Conservation (phyloP, 2,329 filamentous ascomycete genomes). For the Huntiella abstrusa region DNA sequence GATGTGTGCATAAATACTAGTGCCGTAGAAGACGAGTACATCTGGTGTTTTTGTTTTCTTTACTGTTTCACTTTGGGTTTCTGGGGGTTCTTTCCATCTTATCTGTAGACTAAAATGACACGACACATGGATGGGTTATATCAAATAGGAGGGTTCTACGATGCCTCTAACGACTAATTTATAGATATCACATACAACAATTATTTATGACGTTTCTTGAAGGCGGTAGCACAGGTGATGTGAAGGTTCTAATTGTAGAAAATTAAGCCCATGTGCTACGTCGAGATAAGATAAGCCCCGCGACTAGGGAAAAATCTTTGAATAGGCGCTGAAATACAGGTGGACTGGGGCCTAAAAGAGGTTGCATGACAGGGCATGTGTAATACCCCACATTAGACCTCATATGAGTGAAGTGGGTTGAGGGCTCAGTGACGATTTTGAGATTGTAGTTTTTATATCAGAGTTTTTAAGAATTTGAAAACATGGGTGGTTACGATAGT, state of each 20-base stretch:
- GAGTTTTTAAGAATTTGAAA: not conserved
- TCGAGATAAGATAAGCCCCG: constrained; percentile 17
- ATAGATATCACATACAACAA: constrained; percentile 4
- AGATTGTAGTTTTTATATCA: too few relatives aligned
- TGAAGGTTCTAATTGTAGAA: too few relatives aligned
- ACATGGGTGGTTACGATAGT: constrained; percentile 67
- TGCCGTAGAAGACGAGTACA: constrained; percentile 1
- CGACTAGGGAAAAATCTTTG: constrained; percentile 11
- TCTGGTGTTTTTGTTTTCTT: constrained; percentile 4
- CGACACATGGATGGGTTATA: constrained; percentile 9
- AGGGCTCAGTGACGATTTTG: too few relatives aligned
- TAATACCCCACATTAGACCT: too few relatives aligned
- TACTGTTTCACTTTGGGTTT: constrained; percentile 4
- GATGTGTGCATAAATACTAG: constrained; percentile 12
- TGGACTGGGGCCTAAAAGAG: too few relatives aligned
- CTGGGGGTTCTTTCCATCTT: constrained; percentile 6
- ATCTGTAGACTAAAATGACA: constrained; percentile 12
- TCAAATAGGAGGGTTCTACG: constrained; percentile 1
- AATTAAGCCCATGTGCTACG: not conserved
- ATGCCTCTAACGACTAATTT: constrained; percentile 4
- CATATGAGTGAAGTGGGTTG: too few relatives aligned
- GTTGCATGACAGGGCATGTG: too few relatives aligned
- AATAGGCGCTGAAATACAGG: too few relatives aligned
- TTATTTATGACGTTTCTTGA: too few relatives aligned
- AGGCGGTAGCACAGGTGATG: too few relatives aligned